Conservation (phyloP, 192 early-diverging fungal species). For the Obelidium mucronatum region DNA sequence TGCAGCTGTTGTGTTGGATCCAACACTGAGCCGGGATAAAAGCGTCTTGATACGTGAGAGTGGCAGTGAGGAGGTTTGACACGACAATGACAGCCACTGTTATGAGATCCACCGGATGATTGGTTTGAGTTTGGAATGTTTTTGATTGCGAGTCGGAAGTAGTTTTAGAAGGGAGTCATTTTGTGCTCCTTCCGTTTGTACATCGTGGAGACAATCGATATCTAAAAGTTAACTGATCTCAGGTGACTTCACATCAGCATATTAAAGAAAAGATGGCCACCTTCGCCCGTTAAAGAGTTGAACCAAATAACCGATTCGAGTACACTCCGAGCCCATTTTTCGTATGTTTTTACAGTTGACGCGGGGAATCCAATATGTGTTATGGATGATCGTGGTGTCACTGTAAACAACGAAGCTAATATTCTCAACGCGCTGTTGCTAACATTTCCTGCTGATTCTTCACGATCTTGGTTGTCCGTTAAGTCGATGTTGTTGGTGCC, state of each 20-base stretch:
- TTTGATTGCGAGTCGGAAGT: slow-evolving; percentile 19
- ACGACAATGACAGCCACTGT: slow-evolving; percentile 29
- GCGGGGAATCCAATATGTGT: background rate
- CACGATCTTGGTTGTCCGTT: too few species aligned
- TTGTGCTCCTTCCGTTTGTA: slow-evolving; percentile 11
- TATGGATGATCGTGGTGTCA: background rate
- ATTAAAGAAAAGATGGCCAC: background rate
- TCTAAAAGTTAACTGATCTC: slow-evolving; percentile 13
- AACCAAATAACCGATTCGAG: slow-evolving; percentile 31
- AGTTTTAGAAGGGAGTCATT: slow-evolving; percentile 15
- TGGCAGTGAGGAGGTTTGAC: slow-evolving; percentile 20
- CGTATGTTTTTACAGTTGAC: background rate
- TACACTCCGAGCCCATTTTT: slow-evolving; percentile 22
- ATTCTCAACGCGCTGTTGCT: slow-evolving; percentile 10
- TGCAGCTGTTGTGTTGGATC: background rate
- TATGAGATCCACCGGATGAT: background rate
- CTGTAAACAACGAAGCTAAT: slow-evolving; percentile 17
- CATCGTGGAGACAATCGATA: slow-evolving; percentile 21
- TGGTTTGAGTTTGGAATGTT: background rate
- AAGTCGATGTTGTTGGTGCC: background rate
- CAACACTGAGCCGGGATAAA: background rate
- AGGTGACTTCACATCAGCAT: too few species aligned
- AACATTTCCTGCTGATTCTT: background rate
- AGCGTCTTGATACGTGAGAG: slow-evolving; percentile 22
- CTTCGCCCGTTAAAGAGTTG: slow-evolving; percentile 23